These are phyloP conservation scores for Clarkia xantiana DNA, from an alignment of 345 rosid species.

Conservation along the genomic window DNA sequence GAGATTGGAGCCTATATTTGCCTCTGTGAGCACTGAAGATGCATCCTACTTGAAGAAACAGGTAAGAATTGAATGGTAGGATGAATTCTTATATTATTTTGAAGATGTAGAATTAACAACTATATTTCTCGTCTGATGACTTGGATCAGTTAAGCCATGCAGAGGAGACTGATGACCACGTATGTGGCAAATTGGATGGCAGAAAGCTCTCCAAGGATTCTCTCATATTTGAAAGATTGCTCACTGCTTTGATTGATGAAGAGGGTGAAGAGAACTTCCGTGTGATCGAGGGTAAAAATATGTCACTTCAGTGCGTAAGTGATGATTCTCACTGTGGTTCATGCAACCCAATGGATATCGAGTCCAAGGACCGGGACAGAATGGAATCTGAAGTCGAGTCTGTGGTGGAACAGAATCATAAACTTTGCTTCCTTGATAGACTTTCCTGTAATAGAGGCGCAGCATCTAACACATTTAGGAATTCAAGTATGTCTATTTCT, in stretches of 20 bases:
- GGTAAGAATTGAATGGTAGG: conserved; percentile 25
- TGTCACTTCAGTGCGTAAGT: conserved; percentile 70
- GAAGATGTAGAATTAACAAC: conserved; percentile 1
- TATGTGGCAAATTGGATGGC: conserved; percentile 33
- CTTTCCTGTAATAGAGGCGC: conserved; percentile 59
- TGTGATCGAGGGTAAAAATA: conserved; percentile 49
- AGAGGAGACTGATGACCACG: conserved; percentile 56
- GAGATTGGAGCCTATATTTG: conserved; percentile 68
- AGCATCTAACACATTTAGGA: conserved; percentile 46
- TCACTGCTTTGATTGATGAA: conserved; percentile 89
- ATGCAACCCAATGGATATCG: conserved; percentile 72
- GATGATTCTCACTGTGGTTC: conserved; percentile 98
- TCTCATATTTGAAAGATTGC: conserved; percentile 72
- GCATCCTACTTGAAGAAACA: conserved; percentile 59
- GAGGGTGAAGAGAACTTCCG: conserved; percentile 61
- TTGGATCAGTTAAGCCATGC: conserved; percentile 46
- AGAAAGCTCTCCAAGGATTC: conserved; percentile 46
- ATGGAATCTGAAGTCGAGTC: conserved; percentile 95
- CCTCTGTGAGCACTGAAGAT: conserved; percentile 49
- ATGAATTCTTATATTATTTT: conserved; percentile 7
- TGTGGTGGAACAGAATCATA: conserved; percentile 48
- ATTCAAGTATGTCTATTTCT: conserved; percentile 47
- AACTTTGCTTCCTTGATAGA: conserved; percentile 45
- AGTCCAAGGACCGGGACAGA: conserved; percentile 71
- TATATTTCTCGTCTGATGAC: conserved; percentile 10